phyloP scores from a whole-genome alignment of 768 basidiomycete species.

The Collybia mongolica region DNA sequence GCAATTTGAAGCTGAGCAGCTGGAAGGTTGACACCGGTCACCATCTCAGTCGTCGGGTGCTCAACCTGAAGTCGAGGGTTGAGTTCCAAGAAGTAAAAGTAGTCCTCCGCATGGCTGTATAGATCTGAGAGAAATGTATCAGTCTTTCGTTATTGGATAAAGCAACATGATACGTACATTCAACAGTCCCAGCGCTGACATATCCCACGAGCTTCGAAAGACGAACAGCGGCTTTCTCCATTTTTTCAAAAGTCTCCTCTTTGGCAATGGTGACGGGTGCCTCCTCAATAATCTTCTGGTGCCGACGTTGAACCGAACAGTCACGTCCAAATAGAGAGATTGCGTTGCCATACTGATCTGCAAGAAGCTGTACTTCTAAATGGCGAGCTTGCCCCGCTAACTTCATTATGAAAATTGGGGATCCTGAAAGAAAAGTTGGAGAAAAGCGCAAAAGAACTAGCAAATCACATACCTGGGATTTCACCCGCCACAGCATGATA shows the following conservation, averaged over 20 bases:
- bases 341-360: conserved; percentile 99
- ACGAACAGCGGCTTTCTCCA: conserved; percentile 99
- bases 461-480: conserved; percentile 75
- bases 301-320: conserved; percentile 98
- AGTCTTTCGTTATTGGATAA: conserved; percentile 4
- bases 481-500: conserved; percentile 93
- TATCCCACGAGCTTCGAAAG: conserved; percentile 99
- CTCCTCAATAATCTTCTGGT: conserved; percentile 99
- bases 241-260: conserved; percentile 88
- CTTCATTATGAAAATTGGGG: conserved; percentile 99
- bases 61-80: conserved; percentile 99
- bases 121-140: conserved; percentile 56
- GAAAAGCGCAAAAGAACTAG: conserved; percentile 9
- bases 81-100: conserved; percentile 96
- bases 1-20: conserved; percentile 96
- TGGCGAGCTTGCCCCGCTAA: conserved; percentile 97
- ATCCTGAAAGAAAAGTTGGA: conserved; percentile 49
- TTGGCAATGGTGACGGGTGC: conserved; percentile 98
- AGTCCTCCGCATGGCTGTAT: conserved; percentile 90
- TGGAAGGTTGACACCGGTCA: conserved; percentile 97
- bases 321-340: conserved; percentile 99
- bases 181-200: conserved; percentile 97
- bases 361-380: conserved; percentile 95
- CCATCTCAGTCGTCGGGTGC: conserved; percentile 99
- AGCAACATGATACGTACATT: conserved; percentile 58